Evolutionary conservation across 2,329 filamentous ascomycete genomes (phyloP).

Genomic region (Coniochaeta hoffmannii): DNA sequence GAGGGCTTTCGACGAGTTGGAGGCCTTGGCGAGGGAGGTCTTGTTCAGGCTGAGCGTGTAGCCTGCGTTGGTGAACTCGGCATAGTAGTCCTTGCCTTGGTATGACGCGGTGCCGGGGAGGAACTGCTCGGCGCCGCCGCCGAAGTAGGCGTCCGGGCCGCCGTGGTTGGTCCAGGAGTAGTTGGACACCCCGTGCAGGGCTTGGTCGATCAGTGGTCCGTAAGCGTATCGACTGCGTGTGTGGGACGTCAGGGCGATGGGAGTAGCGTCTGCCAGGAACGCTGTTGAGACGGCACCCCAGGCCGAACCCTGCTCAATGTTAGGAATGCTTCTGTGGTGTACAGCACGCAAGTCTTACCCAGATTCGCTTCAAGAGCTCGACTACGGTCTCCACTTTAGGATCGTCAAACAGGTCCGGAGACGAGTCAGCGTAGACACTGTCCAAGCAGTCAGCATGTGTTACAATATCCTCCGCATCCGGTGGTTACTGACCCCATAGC

Average conservation of each 20-base stretch:
- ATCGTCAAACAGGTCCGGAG: conserved; percentile 66
- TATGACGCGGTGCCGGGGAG: conserved; percentile 57
- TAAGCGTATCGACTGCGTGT: conserved; percentile 63
- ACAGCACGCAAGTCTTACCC: conserved; percentile 32
- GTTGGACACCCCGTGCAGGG: conserved; percentile 68
- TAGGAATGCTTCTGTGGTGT: not conserved
- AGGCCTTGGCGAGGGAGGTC: conserved; percentile 54
- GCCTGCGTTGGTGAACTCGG: conserved; percentile 62
- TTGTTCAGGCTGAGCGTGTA: conserved; percentile 70
- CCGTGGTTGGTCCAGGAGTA: conserved; percentile 72
- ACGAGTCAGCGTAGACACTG: conserved; percentile 67
- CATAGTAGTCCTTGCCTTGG: conserved; percentile 70
- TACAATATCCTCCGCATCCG: conserved; percentile 19
- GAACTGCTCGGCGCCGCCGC: conserved; percentile 78
- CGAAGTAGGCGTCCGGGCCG: conserved; percentile 76
- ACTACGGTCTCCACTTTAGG: conserved; percentile 82
- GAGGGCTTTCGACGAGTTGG: conserved; percentile 56
- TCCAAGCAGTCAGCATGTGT: conserved; percentile 19
- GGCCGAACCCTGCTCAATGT: conserved; percentile 33
- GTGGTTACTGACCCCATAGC: conserved; percentile 57
- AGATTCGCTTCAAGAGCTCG: conserved; percentile 66
- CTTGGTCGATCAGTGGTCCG: conserved; percentile 66
- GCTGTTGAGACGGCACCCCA: conserved; percentile 72
- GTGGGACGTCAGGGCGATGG: conserved; percentile 66
- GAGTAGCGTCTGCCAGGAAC: conserved; percentile 74